Conservation (phyloP, 495 filamentous ascomycete genomes). For the Chaetomium tenue region DNA sequence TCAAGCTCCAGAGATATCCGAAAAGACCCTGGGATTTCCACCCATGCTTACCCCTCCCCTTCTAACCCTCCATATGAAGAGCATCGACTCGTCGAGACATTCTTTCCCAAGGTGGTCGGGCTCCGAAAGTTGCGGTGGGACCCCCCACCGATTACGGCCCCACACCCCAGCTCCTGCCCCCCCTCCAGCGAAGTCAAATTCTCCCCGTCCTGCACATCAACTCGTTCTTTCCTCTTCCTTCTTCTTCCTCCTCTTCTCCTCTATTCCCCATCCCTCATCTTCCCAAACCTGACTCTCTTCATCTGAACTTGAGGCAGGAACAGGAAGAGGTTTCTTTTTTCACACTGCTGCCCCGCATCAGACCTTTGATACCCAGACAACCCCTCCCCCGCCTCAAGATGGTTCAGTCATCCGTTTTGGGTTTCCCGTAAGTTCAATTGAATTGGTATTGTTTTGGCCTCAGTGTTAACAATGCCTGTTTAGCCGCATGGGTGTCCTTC, state of each 20-base stretch:
- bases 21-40: neutral
- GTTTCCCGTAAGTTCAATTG: conserved; percentile 38
- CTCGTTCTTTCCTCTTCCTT: conserved; percentile 18
- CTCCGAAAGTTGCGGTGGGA: conserved; percentile 26
- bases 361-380: conserved; percentile 17
- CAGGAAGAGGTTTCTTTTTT: conserved; percentile 17
- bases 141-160: conserved; percentile 33
- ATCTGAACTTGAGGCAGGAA: conserved; percentile 20
- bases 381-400: conserved; percentile 52
- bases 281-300: conserved; percentile 16
- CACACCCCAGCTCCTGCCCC: conserved; percentile 14
- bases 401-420: conserved; percentile 64
- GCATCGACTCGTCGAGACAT: conserved; percentile 2
- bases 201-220: conserved; percentile 22
- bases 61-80: neutral
- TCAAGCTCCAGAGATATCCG: neutral
- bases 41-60: neutral
- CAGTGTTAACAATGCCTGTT: conserved; percentile 42
- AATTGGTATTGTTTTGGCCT: conserved; percentile 59
- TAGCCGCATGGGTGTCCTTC: conserved; percentile 88
- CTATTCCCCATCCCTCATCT: conserved; percentile 16
- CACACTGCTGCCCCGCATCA: conserved; percentile 20
- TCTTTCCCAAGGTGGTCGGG: conserved; percentile 22
- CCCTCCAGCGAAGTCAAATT: conserved; percentile 17
- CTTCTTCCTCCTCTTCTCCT: conserved; percentile 15